Conservation (phyloP, 1,284 basidiomycete species). For the Sanguinoderma infundibulare region DNA sequence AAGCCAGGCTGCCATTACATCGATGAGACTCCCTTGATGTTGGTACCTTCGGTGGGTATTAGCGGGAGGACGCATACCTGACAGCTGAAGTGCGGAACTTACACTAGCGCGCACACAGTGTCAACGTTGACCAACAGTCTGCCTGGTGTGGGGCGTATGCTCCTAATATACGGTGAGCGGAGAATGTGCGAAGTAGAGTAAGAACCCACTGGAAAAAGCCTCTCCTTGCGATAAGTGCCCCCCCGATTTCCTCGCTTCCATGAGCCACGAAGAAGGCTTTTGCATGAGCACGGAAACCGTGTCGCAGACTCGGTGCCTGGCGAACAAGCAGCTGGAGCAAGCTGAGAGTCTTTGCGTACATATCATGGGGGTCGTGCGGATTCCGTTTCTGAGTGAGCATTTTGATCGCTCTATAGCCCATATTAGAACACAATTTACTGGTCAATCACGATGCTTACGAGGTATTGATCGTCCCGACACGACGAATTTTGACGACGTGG, state of each 20-base stretch:
- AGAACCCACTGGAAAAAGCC: slow-evolving; percentile 16
- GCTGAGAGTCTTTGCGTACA: slow-evolving; percentile 25
- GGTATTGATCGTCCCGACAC: neutral
- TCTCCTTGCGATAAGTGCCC: slow-evolving; percentile 20
- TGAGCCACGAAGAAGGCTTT: slow-evolving; percentile 14
- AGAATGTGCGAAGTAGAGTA: neutral
- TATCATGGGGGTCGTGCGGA: neutral
- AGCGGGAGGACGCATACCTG: neutral
- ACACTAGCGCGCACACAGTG: slow-evolving; percentile 26
- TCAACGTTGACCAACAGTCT: slow-evolving; percentile 32
- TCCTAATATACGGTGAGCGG: slow-evolving; percentile 11
- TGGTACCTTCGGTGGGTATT: slow-evolving; percentile 1
- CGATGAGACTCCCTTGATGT: neutral
- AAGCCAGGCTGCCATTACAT: neutral
- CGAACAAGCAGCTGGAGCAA: slow-evolving; percentile 32
- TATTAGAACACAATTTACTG: neutral
- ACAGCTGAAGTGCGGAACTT: neutral
- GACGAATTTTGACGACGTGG: neutral
- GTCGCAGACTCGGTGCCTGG: slow-evolving; percentile 32
- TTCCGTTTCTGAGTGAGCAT: neutral
- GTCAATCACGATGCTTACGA: neutral
- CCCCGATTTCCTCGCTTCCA: slow-evolving; percentile 2
- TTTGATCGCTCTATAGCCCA: neutral
- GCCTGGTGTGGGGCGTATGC: slow-evolving; percentile 25
- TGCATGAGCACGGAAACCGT: slow-evolving; percentile 26